A percentile compares a stretch with the other conserved stretches of the same genome.
Conservation (phyloP, 2,329 filamentous ascomycete species). For the Diplodia intermedia region DNA sequence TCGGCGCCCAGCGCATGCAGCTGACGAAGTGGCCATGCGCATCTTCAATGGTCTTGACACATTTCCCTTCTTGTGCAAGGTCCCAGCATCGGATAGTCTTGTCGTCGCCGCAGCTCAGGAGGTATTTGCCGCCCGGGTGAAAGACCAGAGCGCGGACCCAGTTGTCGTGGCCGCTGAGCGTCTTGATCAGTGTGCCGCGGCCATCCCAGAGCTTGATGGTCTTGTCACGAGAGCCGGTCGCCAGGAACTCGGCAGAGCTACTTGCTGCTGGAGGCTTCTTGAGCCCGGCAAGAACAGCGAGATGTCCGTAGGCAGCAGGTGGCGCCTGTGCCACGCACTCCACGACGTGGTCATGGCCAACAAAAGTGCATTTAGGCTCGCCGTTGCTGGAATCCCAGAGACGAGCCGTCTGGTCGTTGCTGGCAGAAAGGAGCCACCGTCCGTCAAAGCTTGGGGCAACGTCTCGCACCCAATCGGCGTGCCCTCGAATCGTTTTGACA, state of each 20-base stretch:
- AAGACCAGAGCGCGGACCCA: constrained; percentile 89
- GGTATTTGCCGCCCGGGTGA: constrained; percentile 89
- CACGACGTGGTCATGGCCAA: constrained; percentile 85
- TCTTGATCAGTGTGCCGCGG: constrained; percentile 83
- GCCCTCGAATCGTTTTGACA: constrained; percentile 85
- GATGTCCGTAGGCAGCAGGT: constrained; percentile 74
- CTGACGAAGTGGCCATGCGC: constrained; percentile 85
- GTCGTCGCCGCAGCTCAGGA: constrained; percentile 86
- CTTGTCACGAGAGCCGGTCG: constrained; percentile 89
- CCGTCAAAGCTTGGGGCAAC: constrained; percentile 84
- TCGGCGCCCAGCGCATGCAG: constrained; percentile 86
- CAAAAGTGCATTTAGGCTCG: constrained; percentile 78
- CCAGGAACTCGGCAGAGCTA: constrained; percentile 84
- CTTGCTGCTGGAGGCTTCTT: constrained; percentile 79
- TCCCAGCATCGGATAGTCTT: constrained; percentile 96
- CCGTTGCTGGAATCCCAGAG: constrained; percentile 82
- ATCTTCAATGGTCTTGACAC: constrained; percentile 80
- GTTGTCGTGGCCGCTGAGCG: constrained; percentile 87
- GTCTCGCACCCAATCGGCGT: constrained; percentile 90
- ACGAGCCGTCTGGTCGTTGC: constrained; percentile 80
- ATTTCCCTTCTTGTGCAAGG: constrained; percentile 85
- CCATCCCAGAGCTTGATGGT: constrained; percentile 89
- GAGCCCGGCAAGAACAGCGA: constrained; percentile 78
- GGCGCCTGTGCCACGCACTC: constrained; percentile 90
- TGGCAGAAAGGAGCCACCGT: constrained; percentile 79